Evolutionary conservation across 371 early-diverging fungal genomes (phyloP), one percentile per base, ranked within the genome.

Genomic region (Mucor circinelloides): DNA sequence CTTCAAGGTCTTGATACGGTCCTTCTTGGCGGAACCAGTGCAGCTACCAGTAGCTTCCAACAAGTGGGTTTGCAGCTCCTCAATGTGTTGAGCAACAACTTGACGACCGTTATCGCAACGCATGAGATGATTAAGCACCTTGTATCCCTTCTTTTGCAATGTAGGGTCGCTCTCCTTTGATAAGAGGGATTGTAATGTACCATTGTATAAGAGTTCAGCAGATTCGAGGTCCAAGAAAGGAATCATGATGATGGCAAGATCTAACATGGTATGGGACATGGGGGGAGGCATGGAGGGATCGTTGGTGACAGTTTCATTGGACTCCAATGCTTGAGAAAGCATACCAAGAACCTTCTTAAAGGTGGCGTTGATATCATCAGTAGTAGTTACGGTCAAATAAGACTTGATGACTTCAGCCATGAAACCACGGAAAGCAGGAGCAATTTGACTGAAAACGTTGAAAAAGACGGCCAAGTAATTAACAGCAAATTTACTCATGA

Each of bases 71-170:
- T 83, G 81, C 50, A 88, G 69, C 40, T 84, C 82, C 7, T 79
- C 84, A 36, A 87, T 62, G 44, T 85, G 72, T 27, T 69, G 69
- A 34, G 76, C 58, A 21, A 83, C 67, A 0, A 84, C 81, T 60
- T 77, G 70, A 9, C 76, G 78, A 8, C 88, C 88, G 52, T 73
- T 80, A 10, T 80, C 72, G 13, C 67, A 71, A 21, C 72, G 77
- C 48, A 91, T 76, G 71, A 94, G 76, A 34, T 89, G 87, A 64
- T 85, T 80, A 21, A 97, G 83, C 6, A 92, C 85, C 83, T 95
- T 94, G 87, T 98, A 97, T 0, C 93, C 93, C 80, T 95, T 95
- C 89, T 98, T 98, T 76, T 97, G 98, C 23, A 96, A 76, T 2
- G 87, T 82, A 0, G 90, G 77, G 60, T 95, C 95, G 9, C 85